Conservation (phyloP, 169 alveolate species). For the Plasmodium falciparum region DNA sequence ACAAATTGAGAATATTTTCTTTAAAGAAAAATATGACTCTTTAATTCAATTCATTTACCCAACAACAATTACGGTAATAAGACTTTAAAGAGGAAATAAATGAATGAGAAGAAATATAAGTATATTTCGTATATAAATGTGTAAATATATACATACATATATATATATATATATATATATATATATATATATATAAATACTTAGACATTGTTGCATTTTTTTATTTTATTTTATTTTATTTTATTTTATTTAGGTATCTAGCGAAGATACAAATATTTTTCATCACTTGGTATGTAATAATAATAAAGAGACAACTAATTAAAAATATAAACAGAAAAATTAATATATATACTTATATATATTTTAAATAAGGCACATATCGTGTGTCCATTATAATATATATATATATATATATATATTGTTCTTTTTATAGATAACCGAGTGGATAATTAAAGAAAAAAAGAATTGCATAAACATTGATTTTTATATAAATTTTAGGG, state of each 20-base stretch:
- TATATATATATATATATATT: background rate
- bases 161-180: no score
- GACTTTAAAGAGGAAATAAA: background rate
- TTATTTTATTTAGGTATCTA: conserved; percentile 25
- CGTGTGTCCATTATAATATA: background rate
- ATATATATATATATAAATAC: no score
- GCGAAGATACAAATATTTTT: conserved; percentile 55
- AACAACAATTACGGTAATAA: conserved; percentile 21
- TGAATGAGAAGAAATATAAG: no score
- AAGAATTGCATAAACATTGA: conserved; percentile 34
- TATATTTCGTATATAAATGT: no score
- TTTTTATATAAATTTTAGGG: conserved; percentile 66
- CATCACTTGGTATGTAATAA: conserved; percentile 15
- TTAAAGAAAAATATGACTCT: conserved; percentile 49
- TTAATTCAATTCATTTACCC: conserved; percentile 40
- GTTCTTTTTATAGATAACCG: conserved; percentile 26
- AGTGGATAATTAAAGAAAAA: conserved; percentile 50
- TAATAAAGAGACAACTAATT: no score
- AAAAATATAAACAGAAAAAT: no score
- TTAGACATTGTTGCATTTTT: background rate
- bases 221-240: conserved; percentile 2
- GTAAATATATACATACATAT: no score
- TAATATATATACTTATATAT: no score
- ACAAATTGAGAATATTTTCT: conserved; percentile 42
- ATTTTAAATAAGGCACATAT: no score